A percentile compares a stretch with the other conserved stretches of the same genome.
These are phyloP conservation scores for Ramularia endophylla DNA, from an alignment of 2,329 filamentous ascomycete genomes.

Conservation along the genomic window DNA sequence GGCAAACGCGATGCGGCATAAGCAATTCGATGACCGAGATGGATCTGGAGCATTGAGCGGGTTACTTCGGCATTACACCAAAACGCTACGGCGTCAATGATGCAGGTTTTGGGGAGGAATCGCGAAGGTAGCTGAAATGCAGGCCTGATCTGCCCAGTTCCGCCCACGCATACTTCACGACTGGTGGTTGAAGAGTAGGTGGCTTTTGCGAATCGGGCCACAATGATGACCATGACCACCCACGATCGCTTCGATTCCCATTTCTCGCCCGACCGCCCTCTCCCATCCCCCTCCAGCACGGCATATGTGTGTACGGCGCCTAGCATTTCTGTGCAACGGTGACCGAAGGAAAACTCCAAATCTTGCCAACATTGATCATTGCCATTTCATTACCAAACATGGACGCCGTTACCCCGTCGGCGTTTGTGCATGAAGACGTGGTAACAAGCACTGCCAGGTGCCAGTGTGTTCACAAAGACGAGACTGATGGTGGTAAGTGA, in stretches of 20 bases:
- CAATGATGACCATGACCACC: background rate
- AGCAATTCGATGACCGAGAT: constrained; percentile 28
- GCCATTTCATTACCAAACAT: constrained; percentile 62
- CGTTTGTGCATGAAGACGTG: constrained; percentile 60
- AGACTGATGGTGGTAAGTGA: too few relatives aligned
- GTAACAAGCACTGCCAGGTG: too few relatives aligned
- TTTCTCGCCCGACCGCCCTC: constrained; percentile 3
- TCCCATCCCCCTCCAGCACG: constrained; percentile 22
- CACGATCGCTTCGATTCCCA: too few relatives aligned
- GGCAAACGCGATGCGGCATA: constrained; percentile 87
- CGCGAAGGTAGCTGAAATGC: constrained; percentile 20
- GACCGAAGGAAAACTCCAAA: constrained; percentile 58
- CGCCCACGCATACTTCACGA: background rate
- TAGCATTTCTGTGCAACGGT: constrained; percentile 52
- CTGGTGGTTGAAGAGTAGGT: too few relatives aligned
- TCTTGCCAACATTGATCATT: constrained; percentile 56
- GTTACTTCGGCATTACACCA: constrained; percentile 12
- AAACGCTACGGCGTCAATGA: constrained; percentile 7
- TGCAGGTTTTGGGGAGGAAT: constrained; percentile 4
- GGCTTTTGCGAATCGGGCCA: background rate
- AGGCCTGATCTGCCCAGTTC: constrained; percentile 14
- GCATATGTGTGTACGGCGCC: constrained; percentile 71
- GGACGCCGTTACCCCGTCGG: constrained; percentile 45
- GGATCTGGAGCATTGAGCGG: constrained; percentile 15
- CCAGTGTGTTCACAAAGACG: too few relatives aligned